Percentiles rank a stretch among this genome's conserved stretches.
phyloP scores from a whole-genome alignment of 257 asterid genomes.

The Jacaranda copaia region DNA sequence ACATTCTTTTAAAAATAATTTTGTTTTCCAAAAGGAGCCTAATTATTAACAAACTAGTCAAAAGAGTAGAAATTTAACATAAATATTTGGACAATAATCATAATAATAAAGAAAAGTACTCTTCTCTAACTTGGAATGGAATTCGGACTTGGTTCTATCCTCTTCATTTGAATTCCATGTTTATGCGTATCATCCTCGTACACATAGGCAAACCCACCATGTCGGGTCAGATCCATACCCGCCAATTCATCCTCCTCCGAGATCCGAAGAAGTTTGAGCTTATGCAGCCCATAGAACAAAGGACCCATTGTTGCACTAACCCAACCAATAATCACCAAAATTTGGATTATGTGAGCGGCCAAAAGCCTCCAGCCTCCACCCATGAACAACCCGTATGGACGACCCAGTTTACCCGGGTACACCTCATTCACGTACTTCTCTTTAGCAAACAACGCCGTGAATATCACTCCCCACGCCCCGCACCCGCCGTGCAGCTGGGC shows the following conservation, averaged over 20 bases:
- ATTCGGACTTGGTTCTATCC: slow-evolving; percentile 53
- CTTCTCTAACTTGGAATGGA: not conserved
- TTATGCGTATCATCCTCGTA: slow-evolving; percentile 57
- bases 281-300: slow-evolving; percentile 57
- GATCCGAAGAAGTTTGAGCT: slow-evolving; percentile 70
- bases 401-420: slow-evolving; percentile 58
- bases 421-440: slow-evolving; percentile 73
- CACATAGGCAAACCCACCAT: slow-evolving; percentile 87
- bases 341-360: too few relatives aligned
- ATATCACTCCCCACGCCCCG: slow-evolving; percentile 86
- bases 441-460: slow-evolving; percentile 76
- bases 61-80: slow-evolving; percentile 15
- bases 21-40: not conserved
- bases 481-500: slow-evolving; percentile 96
- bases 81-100: not conserved
- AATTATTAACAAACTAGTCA: slow-evolving; percentile 19
- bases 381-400: slow-evolving; percentile 89
- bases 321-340: slow-evolving; percentile 64
- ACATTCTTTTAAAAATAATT: not conserved
- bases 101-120: not conserved
- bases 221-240: slow-evolving; percentile 99
- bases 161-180: slow-evolving; percentile 57
- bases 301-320: slow-evolving; percentile 93
- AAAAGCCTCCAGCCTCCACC: slow-evolving; percentile 73
- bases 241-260: slow-evolving; percentile 84